Evolutionary conservation across 148 eudicot species (phyloP).

Genomic region (Vaccinium darrowii): DNA sequence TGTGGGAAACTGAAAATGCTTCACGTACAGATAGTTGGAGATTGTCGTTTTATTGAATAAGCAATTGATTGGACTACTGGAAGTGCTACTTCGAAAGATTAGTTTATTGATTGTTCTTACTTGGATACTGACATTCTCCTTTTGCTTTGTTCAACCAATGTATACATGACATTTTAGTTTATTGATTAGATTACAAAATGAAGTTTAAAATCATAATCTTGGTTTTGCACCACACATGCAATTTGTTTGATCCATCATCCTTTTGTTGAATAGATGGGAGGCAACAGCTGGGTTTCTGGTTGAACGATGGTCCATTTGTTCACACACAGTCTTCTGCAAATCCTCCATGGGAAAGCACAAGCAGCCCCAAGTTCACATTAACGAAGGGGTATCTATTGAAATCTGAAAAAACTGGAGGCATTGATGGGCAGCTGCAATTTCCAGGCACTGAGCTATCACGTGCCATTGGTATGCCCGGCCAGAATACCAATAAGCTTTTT

Average conservation of each 20-base stretch:
- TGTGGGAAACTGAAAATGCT: neutral
- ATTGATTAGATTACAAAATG: neutral
- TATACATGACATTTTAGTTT: neutral
- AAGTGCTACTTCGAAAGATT: neutral
- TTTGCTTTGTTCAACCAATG: neutral
- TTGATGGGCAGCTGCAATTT: slow-evolving; percentile 38
- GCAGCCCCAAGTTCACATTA: slow-evolving; percentile 46
- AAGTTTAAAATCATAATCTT: neutral
- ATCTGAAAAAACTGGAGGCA: slow-evolving; percentile 36
- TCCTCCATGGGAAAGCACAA: slow-evolving; percentile 48
- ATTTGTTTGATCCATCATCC: slow-evolving; percentile 3
- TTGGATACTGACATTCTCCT: neutral
- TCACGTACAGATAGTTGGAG: neutral
- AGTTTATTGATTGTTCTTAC: neutral
- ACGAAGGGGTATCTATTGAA: slow-evolving; percentile 40
- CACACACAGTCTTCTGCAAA: slow-evolving; percentile 41
- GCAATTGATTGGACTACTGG: neutral
- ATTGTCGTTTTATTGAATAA: neutral
- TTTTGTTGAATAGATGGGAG: slow-evolving; percentile 53
- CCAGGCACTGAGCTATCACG: slow-evolving; percentile 38
- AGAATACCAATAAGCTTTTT: slow-evolving; percentile 40
- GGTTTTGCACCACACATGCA: slow-evolving; percentile 4
- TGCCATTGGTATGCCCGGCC: slow-evolving; percentile 32
- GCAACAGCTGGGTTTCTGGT: slow-evolving; percentile 52
- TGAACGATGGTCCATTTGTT: slow-evolving; percentile 44